Conservation (phyloP, 2,329 filamentous ascomycete species). For the Pseudocercospora cruenta region DNA sequence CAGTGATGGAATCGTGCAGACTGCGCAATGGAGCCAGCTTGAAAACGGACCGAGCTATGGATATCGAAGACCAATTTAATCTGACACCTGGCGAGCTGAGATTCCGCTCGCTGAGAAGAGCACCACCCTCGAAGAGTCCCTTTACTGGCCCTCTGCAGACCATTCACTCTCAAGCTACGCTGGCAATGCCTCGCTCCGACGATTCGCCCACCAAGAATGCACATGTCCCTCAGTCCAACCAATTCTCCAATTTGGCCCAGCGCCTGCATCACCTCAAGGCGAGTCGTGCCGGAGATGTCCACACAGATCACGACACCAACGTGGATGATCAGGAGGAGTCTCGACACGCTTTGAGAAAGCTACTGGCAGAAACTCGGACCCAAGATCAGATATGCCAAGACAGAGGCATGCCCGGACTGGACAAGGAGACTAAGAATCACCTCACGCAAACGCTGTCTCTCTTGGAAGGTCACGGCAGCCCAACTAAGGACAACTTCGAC, state of each 20-base stretch:
- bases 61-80: neutral
- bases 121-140: conserved; percentile 31
- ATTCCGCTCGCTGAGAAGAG: conserved; percentile 6
- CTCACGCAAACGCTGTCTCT: conserved; percentile 14
- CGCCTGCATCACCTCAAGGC: neutral
- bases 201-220: neutral
- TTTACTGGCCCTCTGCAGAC: conserved; percentile 32
- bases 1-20: conserved; percentile 16
- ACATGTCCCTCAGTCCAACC: neutral
- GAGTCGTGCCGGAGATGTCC: neutral
- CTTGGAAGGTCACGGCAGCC: conserved; percentile 11
- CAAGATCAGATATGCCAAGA: neutral
- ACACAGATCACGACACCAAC: neutral
- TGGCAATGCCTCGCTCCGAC: conserved; percentile 15
- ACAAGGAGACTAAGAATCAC: conserved; percentile 14
- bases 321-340: neutral
- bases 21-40: conserved; percentile 6
- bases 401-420: neutral
- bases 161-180: conserved; percentile 31
- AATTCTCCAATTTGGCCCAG: neutral
- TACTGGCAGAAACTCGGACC: neutral
- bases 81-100: conserved; percentile 9
- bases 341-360: neutral
- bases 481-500: conserved; percentile 6
- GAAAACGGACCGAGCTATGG: neutral